Conservation (phyloP, 805 yeast species). For the Saccharomyces jurei region DNA sequence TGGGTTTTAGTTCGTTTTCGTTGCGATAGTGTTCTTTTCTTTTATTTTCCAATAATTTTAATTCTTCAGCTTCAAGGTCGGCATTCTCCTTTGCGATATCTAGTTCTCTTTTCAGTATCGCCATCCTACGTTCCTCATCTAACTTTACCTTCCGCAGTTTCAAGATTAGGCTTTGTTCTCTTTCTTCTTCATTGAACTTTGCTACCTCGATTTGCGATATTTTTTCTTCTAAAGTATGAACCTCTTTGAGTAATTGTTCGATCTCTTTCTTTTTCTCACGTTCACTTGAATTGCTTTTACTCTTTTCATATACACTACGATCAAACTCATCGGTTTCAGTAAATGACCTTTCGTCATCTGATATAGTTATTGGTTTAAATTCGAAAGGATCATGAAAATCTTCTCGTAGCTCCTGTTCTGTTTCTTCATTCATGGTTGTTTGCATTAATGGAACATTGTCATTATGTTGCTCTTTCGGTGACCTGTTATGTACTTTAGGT, state of each 20-base stretch:
- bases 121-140: not conserved
- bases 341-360: not conserved
- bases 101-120: not conserved
- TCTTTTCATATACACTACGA: not conserved
- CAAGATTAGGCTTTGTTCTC: not conserved
- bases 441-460: conserved; percentile 12
- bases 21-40: not conserved
- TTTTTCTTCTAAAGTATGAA: not conserved
- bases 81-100: not conserved
- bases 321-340: not conserved
- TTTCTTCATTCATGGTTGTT: conserved; percentile 20
- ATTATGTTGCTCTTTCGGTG: not conserved
- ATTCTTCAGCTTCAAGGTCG: not conserved
- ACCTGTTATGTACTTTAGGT: not conserved
- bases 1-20: not conserved
- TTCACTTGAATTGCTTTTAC: not conserved
- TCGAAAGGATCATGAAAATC: conserved; percentile 5
- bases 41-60: not conserved
- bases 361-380: not conserved
- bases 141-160: not conserved
- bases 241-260: not conserved
- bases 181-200: not conserved
- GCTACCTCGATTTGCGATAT: not conserved
- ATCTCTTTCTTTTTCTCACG: not conserved
- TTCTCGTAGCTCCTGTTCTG: conserved; percentile 17